Conservation (phyloP, 768 basidiomycete species). For the Suillus fuscotomentosus region DNA sequence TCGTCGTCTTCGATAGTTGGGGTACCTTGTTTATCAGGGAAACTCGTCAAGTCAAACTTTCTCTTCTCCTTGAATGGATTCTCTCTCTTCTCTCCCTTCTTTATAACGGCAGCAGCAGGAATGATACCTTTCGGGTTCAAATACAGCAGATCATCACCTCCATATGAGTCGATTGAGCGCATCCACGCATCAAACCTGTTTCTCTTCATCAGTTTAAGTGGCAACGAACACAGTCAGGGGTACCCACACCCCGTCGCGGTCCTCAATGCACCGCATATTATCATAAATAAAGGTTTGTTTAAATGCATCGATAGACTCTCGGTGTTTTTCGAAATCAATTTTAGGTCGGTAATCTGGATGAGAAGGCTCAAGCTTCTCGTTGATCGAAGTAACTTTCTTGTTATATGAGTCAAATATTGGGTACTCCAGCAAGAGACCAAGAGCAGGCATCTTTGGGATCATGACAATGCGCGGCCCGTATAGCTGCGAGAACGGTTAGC, state of each 20-base stretch:
- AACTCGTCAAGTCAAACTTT: conserved; percentile 61
- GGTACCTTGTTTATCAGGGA: conserved; percentile 29
- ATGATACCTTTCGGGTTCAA: conserved; percentile 78
- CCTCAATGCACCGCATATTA: conserved; percentile 83
- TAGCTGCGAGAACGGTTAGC: conserved; percentile 42
- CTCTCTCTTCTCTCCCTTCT: conserved; percentile 51
- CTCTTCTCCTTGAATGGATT: conserved; percentile 69
- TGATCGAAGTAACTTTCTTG: conserved; percentile 43
- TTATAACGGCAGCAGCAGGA: conserved; percentile 66
- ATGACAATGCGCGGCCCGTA: conserved; percentile 77
- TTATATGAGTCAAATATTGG: conserved; percentile 84
- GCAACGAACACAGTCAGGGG: neutral
- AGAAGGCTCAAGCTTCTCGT: conserved; percentile 46
- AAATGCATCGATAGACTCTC: conserved; percentile 73
- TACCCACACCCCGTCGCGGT: conserved; percentile 71
- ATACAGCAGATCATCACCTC: conserved; percentile 75
- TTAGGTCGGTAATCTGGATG: conserved; percentile 65
- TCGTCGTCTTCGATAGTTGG: conserved; percentile 36
- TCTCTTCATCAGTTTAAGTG: neutral
- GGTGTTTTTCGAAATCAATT: conserved; percentile 70
- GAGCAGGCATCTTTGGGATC: conserved; percentile 93
- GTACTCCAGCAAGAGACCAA: conserved; percentile 89
- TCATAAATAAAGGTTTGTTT: conserved; percentile 86
- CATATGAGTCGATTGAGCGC: conserved; percentile 69
- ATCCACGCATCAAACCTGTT: conserved; percentile 84